phyloP scores from a whole-genome alignment of 2,329 filamentous ascomycete genomes.

The Exophiala sideris region DNA sequence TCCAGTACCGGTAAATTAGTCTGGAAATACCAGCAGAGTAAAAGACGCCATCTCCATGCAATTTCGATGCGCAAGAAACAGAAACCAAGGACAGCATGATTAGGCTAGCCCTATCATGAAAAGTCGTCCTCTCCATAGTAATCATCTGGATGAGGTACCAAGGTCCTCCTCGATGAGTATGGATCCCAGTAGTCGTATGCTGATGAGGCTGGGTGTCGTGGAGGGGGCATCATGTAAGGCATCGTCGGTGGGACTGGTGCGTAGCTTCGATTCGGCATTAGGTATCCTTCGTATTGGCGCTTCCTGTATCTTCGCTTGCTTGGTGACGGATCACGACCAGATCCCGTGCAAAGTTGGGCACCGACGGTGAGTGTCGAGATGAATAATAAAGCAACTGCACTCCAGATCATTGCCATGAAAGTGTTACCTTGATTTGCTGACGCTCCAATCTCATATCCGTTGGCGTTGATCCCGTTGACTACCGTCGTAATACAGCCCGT shows the following conservation, averaged over 20 bases:
- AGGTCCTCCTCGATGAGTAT: neutral
- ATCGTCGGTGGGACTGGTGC: no score
- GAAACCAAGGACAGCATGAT: neutral
- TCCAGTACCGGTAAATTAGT: no score
- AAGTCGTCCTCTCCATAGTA: neutral
- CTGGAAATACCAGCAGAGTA: no score
- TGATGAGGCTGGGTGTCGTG: neutral
- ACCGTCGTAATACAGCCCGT: slow-evolving; percentile 3
- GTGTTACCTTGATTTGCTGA: slow-evolving; percentile 2
- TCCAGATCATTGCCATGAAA: slow-evolving; percentile 8
- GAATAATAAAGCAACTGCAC: neutral
- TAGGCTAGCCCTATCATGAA: neutral
- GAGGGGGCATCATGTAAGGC: no score
- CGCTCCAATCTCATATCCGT: slow-evolving; percentile 1
- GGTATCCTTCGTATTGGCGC: neutral
- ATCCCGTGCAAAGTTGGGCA: neutral
- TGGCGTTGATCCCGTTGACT: slow-evolving; percentile 5
- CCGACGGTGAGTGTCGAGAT: neutral
- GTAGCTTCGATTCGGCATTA: neutral
- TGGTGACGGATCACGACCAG: neutral
- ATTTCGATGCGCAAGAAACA: neutral
- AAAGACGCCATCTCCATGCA: no score
- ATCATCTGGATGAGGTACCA: neutral
- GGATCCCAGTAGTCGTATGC: neutral
- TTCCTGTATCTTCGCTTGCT: neutral